Evolutionary conservation across 306 rosid species (phyloP), one percentile per base, ranked within the genome.

Genomic region (Cicer arietinum): DNA sequence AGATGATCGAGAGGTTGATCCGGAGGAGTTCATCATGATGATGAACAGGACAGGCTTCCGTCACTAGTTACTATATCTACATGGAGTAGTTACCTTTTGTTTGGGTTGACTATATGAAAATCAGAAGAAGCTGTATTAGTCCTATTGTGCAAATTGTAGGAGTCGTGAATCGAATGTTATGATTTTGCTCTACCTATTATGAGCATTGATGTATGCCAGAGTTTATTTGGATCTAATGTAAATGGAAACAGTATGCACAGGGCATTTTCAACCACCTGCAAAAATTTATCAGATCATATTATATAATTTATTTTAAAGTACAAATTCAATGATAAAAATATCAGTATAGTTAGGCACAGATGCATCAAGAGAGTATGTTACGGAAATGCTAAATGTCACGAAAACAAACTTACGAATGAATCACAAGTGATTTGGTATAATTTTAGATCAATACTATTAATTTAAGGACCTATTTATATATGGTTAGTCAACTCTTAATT

Each of bases 1-100:
- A 90, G 96, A 30, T 35, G 92, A 90, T 85, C 89, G 91, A 77
- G 96, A 88, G 87, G 89, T 90, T 48, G 70, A 30, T 69, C 48
- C 73, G 6, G 91, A 86, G 1, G 96, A 90, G 81, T 90, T 90
- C 76, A 20, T 86, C 45, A 52, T 16, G 90, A 90, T 90, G 89
- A 90, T 90, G 96, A 88, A 41, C 67, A 83, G 80, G 83, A 90
- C 96, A 43, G 30, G 75, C 22, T 90, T 60, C 65, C 86, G 76
- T 14, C 65, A 60, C 67, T 25, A 65, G 71, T 18, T 45, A 47
- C 10, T 25, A 11, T 30, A 65, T 69, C 60, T 14, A 44, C 41
- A 35, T 53, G 77, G 20, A 60, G 64, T 74, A 40, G 10, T 44
- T 69, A 35, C 46, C 43, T 65, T 65, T 12, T 72, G 65, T 68